Evolutionary conservation across 2,329 filamentous ascomycete genomes (phyloP), one percentile per base, ranked within the genome.

Genomic region (Periconia digitata): DNA sequence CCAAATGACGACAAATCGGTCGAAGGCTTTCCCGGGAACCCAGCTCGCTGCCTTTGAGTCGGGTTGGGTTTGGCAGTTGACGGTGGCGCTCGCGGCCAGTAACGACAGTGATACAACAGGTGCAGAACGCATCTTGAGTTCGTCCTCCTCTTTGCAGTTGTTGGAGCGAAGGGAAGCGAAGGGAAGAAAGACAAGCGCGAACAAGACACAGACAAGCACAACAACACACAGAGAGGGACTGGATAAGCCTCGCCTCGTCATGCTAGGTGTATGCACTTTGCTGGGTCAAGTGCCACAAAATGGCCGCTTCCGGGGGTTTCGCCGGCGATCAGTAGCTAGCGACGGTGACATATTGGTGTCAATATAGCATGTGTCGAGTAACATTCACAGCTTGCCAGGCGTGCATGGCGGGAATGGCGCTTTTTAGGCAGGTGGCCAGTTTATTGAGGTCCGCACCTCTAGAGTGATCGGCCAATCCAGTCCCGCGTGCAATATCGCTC

Each of bases 1-100:
- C 85, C 86, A 92, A 69, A 92, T 84, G 48, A 84, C 81, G 46
- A 84, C 83, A 52, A 89, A 81, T 15, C 88, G 83, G 64, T 90
- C 81, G 64, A 92, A 92, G 0, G 79, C 83, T 64, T 85, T 83
- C 53, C 89, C 89, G 64, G 83, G 79, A 43, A 91, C 83, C 60
- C 83, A 66, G 66, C 79, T 85, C 24, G 79, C 35, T 16, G 4
- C n/a, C 35, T 7, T 37, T 36, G 34, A n/a, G 7, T 20, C 16
- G 7, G 20, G 18, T 40, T 23, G 18, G 20, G 18, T 21, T 23
- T n/a, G 20, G 10, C 20, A 3, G 21, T 8, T 83, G 8, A 50
- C 51, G 12, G 13, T n/a, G 21, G 38, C 38, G 15, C 38, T 27
- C 45, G 29, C 44, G n/a, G 50, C 2, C 13, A 21, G 47, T 4